Conservation (phyloP, 306 rosid genomes). For the Malus asiatica region DNA sequence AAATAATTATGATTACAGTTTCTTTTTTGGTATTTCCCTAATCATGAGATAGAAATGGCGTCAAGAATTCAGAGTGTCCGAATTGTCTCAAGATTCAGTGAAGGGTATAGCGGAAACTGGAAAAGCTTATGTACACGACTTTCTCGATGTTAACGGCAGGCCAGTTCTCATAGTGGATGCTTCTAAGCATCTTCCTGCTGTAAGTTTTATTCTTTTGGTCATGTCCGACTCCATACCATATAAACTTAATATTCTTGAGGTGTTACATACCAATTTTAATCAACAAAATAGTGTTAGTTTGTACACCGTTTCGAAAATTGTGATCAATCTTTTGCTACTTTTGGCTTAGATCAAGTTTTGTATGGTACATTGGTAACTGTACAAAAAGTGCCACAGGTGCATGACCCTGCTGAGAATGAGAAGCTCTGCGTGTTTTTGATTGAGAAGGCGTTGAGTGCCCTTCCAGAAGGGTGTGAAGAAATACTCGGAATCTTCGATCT, state of each 20-base stretch:
- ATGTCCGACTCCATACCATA: background rate
- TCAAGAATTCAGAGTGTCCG: slow-evolving; percentile 69
- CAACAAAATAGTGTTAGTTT: background rate
- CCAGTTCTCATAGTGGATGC: slow-evolving; percentile 79
- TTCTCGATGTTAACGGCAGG: slow-evolving; percentile 57
- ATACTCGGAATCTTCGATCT: slow-evolving; percentile 77
- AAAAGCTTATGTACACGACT: slow-evolving; percentile 68
- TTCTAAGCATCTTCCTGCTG: slow-evolving; percentile 69
- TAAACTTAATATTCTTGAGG: background rate
- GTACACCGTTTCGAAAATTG: background rate
- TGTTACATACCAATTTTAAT: background rate
- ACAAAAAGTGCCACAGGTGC: slow-evolving; percentile 38
- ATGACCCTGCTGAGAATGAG: slow-evolving; percentile 55
- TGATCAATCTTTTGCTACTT: background rate
- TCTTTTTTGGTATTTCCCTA: slow-evolving; percentile 24
- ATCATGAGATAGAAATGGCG: slow-evolving; percentile 77
- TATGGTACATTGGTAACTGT: slow-evolving; percentile 7
- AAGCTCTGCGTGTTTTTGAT: slow-evolving; percentile 67
- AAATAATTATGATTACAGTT: background rate
- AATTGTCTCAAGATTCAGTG: slow-evolving; percentile 62
- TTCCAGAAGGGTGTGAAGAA: slow-evolving; percentile 67
- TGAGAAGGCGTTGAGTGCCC: slow-evolving; percentile 73
- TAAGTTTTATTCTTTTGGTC: slow-evolving; percentile 33
- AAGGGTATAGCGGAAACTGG: slow-evolving; percentile 63
- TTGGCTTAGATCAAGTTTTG: background rate